Percentiles rank a stretch among this genome's conserved stretches.
Conservation (phyloP, 306 rosid genomes). For the Fragaria vesca region DNA sequence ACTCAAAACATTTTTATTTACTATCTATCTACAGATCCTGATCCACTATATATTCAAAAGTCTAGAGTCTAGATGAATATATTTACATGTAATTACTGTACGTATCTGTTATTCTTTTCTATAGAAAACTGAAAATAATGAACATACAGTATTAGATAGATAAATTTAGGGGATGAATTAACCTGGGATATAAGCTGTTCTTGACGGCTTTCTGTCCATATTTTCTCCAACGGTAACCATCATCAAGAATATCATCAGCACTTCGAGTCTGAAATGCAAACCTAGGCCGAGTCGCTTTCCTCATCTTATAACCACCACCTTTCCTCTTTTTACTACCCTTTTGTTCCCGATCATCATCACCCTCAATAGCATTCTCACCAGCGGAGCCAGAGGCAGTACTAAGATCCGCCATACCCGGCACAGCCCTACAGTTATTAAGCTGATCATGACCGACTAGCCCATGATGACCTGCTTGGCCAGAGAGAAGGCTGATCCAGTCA, state of each 20-base stretch:
- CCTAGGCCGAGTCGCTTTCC: slow-evolving; percentile 57
- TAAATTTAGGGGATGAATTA: neutral
- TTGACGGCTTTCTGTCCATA: slow-evolving; percentile 96
- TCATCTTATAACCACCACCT: slow-evolving; percentile 29
- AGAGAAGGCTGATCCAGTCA: slow-evolving; percentile 66
- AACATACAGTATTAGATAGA: neutral
- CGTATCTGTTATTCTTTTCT: neutral
- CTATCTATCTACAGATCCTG: neutral
- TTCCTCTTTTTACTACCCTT: slow-evolving; percentile 35
- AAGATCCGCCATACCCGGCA: neutral
- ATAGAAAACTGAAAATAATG: neutral
- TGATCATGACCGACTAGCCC: slow-evolving; percentile 21
- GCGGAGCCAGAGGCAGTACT: slow-evolving; percentile 18
- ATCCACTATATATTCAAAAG: neutral
- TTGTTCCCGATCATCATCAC: slow-evolving; percentile 20
- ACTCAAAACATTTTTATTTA: neutral
- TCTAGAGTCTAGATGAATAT: neutral
- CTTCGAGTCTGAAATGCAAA: slow-evolving; percentile 88
- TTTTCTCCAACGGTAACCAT: slow-evolving; percentile 96
- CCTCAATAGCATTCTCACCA: slow-evolving; percentile 14
- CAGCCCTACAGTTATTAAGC: slow-evolving; percentile 6
- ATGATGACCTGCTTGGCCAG: slow-evolving; percentile 29
- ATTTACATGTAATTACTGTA: neutral
- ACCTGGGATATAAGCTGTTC: slow-evolving; percentile 80
- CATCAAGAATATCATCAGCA: slow-evolving; percentile 87